phyloP scores from a whole-genome alignment of 345 rosid species.

The Mallotus nudiflorus region DNA sequence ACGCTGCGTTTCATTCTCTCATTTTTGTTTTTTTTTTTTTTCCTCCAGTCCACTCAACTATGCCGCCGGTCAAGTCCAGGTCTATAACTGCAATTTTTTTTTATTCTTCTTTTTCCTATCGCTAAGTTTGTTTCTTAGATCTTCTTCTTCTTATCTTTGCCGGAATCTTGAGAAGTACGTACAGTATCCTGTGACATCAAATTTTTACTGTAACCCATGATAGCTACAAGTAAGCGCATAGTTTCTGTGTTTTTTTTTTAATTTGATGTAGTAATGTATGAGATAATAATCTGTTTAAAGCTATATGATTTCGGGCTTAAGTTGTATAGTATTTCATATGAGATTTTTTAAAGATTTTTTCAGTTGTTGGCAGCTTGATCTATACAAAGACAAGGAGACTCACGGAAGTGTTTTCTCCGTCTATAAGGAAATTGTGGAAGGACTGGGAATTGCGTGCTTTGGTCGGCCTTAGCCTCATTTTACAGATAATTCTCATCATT shows the following conservation, averaged over 20 bases:
- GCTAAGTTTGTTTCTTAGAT: too few species aligned
- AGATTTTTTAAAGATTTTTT: background rate
- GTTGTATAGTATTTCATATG: too few species aligned
- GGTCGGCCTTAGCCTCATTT: slow-evolving; percentile 21
- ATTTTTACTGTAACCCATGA: too few species aligned
- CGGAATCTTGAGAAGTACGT: too few species aligned
- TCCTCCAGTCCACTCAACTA: too few species aligned
- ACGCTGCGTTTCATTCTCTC: background rate
- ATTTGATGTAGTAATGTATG: too few species aligned
- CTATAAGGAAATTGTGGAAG: slow-evolving; percentile 6
- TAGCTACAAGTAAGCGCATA: background rate
- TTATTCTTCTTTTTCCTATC: too few species aligned
- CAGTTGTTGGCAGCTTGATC: slow-evolving; percentile 7
- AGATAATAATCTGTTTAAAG: too few species aligned
- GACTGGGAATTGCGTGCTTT: slow-evolving; percentile 30
- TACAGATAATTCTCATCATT: slow-evolving; percentile 24
- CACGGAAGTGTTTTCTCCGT: background rate
- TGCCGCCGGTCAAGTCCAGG: background rate
- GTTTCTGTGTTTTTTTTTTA: background rate
- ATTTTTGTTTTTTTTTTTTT: too few species aligned
- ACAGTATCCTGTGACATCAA: too few species aligned
- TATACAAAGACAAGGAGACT: background rate
- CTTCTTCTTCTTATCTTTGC: too few species aligned
- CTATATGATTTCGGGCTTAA: too few species aligned
- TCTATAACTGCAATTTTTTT: background rate